Evolutionary conservation across 805 yeast genomes (phyloP).

Genomic region (Metschnikowia dekortorum): DNA sequence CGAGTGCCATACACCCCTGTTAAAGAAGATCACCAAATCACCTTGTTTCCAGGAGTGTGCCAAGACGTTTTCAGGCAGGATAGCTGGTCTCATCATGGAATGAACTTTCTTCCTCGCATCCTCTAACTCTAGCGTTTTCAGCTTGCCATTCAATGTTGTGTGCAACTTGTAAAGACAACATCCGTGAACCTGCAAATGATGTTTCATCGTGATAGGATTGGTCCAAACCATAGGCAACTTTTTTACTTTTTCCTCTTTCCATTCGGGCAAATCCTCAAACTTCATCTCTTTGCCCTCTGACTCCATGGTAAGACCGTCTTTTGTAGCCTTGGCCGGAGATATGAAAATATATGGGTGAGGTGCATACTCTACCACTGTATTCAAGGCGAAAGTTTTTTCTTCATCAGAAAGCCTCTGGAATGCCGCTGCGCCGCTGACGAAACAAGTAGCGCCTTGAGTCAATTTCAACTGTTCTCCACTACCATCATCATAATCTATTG

Average conservation of each 20-base stretch:
- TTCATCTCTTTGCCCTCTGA: slow-evolving; percentile 70
- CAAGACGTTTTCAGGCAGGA: slow-evolving; percentile 66
- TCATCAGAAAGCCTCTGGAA: slow-evolving; percentile 62
- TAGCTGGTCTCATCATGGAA: slow-evolving; percentile 79
- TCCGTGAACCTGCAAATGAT: slow-evolving; percentile 83
- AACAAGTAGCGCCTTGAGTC: slow-evolving; percentile 86
- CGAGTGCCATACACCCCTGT: slow-evolving; percentile 88
- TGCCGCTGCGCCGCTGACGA: slow-evolving; percentile 79
- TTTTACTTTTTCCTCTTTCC: slow-evolving; percentile 79
- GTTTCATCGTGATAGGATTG: slow-evolving; percentile 78
- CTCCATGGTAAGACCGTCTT: slow-evolving; percentile 83
- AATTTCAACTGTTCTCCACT: slow-evolving; percentile 59
- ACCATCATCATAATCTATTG: slow-evolving; percentile 50
- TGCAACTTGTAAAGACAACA: slow-evolving; percentile 72
- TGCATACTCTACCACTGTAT: slow-evolving; percentile 81
- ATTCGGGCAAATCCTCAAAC: slow-evolving; percentile 67
- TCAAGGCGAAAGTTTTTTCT: slow-evolving; percentile 69
- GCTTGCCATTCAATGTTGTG: slow-evolving; percentile 49
- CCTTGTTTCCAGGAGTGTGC: slow-evolving; percentile 83
- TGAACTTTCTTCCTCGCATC: slow-evolving; percentile 73
- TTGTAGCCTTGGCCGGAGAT: slow-evolving; percentile 73
- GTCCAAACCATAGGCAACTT: slow-evolving; percentile 88
- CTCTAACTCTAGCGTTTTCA: slow-evolving; percentile 50
- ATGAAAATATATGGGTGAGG: slow-evolving; percentile 91
- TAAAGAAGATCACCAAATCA: slow-evolving; percentile 80